Conservation (phyloP, 257 asterid genomes). For the Catharanthus roseus region DNA sequence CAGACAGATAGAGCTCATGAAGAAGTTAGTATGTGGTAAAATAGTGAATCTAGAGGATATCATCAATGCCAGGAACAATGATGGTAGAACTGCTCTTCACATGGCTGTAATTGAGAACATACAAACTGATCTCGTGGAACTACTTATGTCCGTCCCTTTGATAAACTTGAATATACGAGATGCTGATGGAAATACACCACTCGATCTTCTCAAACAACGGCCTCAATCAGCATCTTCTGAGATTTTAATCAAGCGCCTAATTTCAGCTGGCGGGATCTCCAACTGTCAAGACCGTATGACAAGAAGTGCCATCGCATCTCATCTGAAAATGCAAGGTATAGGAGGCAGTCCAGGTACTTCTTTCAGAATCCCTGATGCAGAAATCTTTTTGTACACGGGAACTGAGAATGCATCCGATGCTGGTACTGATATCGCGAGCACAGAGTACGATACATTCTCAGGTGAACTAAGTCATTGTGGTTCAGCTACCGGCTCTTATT, state of each 20-base stretch:
- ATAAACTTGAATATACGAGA: constrained; percentile 60
- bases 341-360: constrained; percentile 81
- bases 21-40: constrained; percentile 32
- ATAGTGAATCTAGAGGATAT: constrained; percentile 35
- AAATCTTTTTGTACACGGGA: constrained; percentile 55
- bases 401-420: constrained; percentile 33
- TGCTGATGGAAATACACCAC: constrained; percentile 59
- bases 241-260: constrained; percentile 60
- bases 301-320: constrained; percentile 47
- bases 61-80: constrained; percentile 55
- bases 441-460: constrained; percentile 36
- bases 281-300: constrained; percentile 32
- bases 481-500: constrained; percentile 21
- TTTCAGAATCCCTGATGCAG: constrained; percentile 66
- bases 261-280: constrained; percentile 71
- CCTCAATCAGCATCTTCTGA: constrained; percentile 64
- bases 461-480: constrained; percentile 42
- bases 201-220: constrained; percentile 61
- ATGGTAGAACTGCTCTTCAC: constrained; percentile 86
- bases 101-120: constrained; percentile 58
- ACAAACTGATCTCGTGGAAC: constrained; percentile 64
- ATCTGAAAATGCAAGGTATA: constrained; percentile 51
- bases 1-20: constrained; percentile 58
- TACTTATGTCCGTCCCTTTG: constrained; percentile 52
- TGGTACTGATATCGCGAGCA: constrained; percentile 34